Conservation (phyloP, 352 stramenopile species). For the Phytophthora ramorum region DNA sequence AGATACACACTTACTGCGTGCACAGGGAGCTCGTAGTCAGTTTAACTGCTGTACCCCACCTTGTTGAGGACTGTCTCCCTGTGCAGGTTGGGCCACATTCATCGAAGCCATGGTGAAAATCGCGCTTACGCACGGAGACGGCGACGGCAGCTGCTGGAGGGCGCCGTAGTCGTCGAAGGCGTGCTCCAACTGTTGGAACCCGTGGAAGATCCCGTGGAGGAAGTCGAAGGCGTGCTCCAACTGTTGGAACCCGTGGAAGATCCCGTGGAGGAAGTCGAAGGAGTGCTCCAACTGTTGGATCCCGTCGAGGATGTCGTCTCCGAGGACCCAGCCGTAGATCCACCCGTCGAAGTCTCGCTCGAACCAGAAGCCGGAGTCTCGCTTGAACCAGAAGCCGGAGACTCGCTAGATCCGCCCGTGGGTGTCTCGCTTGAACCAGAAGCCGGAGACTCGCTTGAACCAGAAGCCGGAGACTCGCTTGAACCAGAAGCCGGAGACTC, state of each 20-base stretch:
- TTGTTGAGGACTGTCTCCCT: conserved; percentile 5
- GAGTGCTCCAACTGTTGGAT: not conserved
- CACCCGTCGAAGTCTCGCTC: not conserved
- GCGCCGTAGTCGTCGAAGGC: conserved; percentile 24
- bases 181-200: conserved; percentile 31
- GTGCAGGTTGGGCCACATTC: conserved; percentile 6
- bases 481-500: conserved; percentile 2
- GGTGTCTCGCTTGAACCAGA: conserved; percentile 7
- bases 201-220: conserved; percentile 4
- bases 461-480: not conserved
- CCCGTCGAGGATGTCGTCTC: conserved; percentile 11
- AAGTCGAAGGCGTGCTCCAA: conserved; percentile 5
- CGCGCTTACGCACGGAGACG: conserved; percentile 32
- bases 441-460: not conserved
- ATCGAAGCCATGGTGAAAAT: conserved; percentile 5
- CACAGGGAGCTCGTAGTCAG: conserved; percentile 13
- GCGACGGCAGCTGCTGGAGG: conserved; percentile 23
- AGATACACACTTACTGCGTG: conserved; percentile 24
- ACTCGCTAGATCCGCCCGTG: conserved; percentile 8
- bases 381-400: conserved; percentile 4
- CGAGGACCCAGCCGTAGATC: not conserved
- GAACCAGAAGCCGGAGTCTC: conserved; percentile 3
- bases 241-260: conserved; percentile 1
- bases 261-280: conserved; percentile 8
- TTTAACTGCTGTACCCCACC: not conserved